A percentile compares a stretch with the other conserved stretches of the same genome.
Evolutionary conservation across 2,329 filamentous ascomycete species (phyloP).

Genomic region (Aspergillus tubingensis): DNA sequence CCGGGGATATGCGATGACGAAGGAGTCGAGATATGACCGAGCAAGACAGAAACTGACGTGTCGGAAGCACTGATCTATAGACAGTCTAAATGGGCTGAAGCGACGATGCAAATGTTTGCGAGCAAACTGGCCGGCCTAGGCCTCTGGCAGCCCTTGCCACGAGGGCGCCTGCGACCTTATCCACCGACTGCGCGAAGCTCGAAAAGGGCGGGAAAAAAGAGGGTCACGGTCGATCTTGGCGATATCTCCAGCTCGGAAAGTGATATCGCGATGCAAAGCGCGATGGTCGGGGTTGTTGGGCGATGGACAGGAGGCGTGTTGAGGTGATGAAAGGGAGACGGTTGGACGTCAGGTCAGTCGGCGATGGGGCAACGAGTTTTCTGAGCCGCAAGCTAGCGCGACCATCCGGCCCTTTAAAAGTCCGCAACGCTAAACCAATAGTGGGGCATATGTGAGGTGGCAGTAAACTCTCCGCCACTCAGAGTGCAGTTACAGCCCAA

Average conservation of each 20-base stretch:
- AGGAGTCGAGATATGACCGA: slow-evolving; percentile 15
- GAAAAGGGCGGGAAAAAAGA: slow-evolving; percentile 32
- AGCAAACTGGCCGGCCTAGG: slow-evolving; percentile 45
- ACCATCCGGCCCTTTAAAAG: slow-evolving; percentile 25
- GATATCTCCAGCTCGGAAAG: slow-evolving; percentile 29
- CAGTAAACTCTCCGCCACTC: slow-evolving; percentile 10
- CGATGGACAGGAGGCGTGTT: slow-evolving; percentile 33
- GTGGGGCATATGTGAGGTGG: background rate
- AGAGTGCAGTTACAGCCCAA: background rate
- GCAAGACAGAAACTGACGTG: slow-evolving; percentile 13
- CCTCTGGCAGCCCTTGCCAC: slow-evolving; percentile 52
- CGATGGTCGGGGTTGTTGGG: slow-evolving; percentile 42
- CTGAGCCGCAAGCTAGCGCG: slow-evolving; percentile 33
- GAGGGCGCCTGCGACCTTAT: slow-evolving; percentile 48
- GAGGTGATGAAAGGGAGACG: slow-evolving; percentile 46
- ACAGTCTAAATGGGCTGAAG: slow-evolving; percentile 18
- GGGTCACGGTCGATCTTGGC: slow-evolving; percentile 28
- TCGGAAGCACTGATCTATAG: slow-evolving; percentile 10
- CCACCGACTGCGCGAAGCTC: slow-evolving; percentile 40
- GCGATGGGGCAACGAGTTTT: slow-evolving; percentile 44
- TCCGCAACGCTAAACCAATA: slow-evolving; percentile 11
- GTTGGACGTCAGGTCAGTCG: slow-evolving; percentile 43
- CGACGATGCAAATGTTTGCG: slow-evolving; percentile 37
- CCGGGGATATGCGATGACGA: background rate
- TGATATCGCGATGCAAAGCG: slow-evolving; percentile 45